Percentiles rank a stretch among this genome's conserved stretches.
phyloP scores from a whole-genome alignment of 169 alveolate genomes.

The Babesia bovis region DNA sequence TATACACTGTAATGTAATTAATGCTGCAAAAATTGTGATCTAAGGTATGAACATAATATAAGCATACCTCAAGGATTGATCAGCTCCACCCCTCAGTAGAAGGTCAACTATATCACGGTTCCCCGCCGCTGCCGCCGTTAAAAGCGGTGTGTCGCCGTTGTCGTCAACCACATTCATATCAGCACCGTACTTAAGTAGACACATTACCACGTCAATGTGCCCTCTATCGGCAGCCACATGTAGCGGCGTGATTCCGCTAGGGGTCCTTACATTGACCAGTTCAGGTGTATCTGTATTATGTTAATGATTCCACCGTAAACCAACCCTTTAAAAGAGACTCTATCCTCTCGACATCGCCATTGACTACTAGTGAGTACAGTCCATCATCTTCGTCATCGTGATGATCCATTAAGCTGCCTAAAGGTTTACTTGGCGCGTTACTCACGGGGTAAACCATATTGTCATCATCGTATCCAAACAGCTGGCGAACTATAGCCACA shows the following conservation, averaged over 20 bases:
- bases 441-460: neutral
- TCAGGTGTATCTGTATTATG: conserved; percentile 23
- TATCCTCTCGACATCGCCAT: neutral
- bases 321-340: conserved; percentile 10
- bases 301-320: neutral
- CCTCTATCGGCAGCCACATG: conserved; percentile 60
- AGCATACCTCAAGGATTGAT: conserved; percentile 45
- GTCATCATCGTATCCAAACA: conserved; percentile 5
- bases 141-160: conserved; percentile 65
- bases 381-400: conserved; percentile 10
- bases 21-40: no score
- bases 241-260: conserved; percentile 57
- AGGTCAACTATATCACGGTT: conserved; percentile 52
- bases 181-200: conserved; percentile 25
- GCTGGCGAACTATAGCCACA: conserved; percentile 16
- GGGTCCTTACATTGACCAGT: conserved; percentile 18
- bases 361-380: conserved; percentile 14
- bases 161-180: conserved; percentile 58
- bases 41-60: conserved; percentile 36
- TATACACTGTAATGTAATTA: no score
- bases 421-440: neutral
- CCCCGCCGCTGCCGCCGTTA: conserved; percentile 68
- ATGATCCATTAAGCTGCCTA: neutral
- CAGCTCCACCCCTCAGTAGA: conserved; percentile 58
- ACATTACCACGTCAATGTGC: conserved; percentile 1